Evolutionary conservation across 768 basidiomycete genomes (phyloP).

Genomic region (Lactarius tabidus): DNA sequence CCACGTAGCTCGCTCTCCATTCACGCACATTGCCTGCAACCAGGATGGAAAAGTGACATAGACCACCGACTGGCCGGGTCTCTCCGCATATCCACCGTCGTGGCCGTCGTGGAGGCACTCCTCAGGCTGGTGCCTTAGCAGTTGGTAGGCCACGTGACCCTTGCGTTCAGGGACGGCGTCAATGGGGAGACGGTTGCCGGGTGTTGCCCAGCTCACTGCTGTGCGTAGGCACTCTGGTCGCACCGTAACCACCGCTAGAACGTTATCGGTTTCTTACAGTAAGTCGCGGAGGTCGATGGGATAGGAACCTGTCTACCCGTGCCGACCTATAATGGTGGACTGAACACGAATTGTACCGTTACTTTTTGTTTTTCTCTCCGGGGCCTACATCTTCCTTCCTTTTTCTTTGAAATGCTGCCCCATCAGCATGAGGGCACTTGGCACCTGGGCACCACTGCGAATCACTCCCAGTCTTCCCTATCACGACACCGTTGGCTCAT

Average conservation of each 20-base stretch:
- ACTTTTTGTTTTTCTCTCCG: neutral
- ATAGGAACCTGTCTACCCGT: neutral
- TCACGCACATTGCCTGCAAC: neutral
- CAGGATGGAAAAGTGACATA: neutral
- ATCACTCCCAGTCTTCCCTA: no score
- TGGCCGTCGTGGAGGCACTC: neutral
- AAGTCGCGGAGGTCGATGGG: neutral
- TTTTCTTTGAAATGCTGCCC: no score
- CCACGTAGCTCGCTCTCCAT: neutral
- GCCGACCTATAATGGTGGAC: neutral
- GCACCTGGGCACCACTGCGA: no score
- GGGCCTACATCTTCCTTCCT: neutral
- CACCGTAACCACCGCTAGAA: neutral
- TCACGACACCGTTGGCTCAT: no score
- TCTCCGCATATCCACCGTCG: constrained; percentile 1
- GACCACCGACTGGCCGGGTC: neutral
- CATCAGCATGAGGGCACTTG: neutral
- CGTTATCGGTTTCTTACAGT: neutral
- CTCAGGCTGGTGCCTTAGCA: neutral
- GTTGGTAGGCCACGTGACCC: neutral
- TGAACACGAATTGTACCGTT: neutral
- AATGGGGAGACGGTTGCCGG: neutral
- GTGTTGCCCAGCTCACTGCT: neutral
- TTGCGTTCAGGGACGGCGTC: neutral
- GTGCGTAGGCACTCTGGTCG: neutral